Conservation (phyloP, 495 filamentous ascomycete species). For the Parathielavia hyrcaniae region DNA sequence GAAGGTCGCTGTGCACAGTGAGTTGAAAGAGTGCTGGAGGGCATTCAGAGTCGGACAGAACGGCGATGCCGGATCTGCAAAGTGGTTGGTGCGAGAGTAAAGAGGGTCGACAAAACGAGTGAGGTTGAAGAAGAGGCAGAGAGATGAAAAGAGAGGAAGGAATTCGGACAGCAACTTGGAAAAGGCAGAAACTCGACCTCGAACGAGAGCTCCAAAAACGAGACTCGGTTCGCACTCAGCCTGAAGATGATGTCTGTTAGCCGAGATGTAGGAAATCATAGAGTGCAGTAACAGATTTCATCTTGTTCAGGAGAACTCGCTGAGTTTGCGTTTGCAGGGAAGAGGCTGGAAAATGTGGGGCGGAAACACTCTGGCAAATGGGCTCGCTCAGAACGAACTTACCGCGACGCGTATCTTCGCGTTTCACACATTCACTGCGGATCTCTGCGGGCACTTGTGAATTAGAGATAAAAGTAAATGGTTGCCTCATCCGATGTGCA, state of each 20-base stretch:
- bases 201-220: neutral
- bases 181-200: neutral
- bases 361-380: neutral
- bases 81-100: neutral
- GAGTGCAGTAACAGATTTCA: constrained; percentile 21
- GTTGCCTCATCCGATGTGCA: too few relatives aligned
- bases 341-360: constrained; percentile 21
- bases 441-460: neutral
- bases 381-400: neutral
- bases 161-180: neutral
- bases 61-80: neutral
- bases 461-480: neutral
- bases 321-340: neutral
- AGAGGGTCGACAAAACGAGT: neutral
- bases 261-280: neutral
- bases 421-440: constrained; percentile 6
- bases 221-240: neutral
- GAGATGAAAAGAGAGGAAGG: neutral
- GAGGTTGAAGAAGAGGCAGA: neutral
- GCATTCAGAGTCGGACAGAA: neutral
- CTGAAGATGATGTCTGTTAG: constrained; percentile 14
- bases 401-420: neutral
- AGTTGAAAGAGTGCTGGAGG: neutral
- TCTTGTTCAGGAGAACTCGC: constrained; percentile 13
- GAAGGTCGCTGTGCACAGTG: too few relatives aligned